Evolutionary conservation across 2,329 filamentous ascomycete genomes (phyloP), one percentile per base, ranked within the genome.

Genomic region (Aspergillus eucalypticola): DNA sequence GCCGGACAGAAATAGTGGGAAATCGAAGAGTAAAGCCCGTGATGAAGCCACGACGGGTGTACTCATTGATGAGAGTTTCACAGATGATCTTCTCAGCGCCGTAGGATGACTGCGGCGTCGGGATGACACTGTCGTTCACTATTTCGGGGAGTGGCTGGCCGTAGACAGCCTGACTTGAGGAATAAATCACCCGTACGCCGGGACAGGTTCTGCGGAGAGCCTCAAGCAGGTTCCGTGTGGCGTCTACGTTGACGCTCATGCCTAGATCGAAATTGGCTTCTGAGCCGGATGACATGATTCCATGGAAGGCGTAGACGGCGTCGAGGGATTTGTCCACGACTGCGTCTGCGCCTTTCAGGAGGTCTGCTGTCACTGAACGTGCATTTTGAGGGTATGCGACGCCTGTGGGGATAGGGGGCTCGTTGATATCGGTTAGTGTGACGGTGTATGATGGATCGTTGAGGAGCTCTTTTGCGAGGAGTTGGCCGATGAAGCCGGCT

Each of bases 231-330:
- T 76, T 74, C 23, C 84, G 80, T 11, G 86, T 84, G 42, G 83
- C 84, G 64, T 88, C 83, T 52, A 88, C 79, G 71, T 89, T 88
- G 54, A 88, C 85, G 42, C 76, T 78, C 62, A 87, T 78, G 2
- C 84, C 85, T 1, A 87, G 76, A 54, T 85, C 83, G 63, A 84
- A 85, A 73, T 88, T 81, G 44, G 83, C 83, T 73, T 88, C 86
- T 15, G 85, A 83, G 5, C 85, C 85, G 11, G 83, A 82, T 0
- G 86, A 88, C 86, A 89, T 88, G 78, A 88, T 87, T 63, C 86
- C 86, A 73, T 89, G 86, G 71, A 89, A 84, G 66, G 87, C 78
- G 74, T 86, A 88, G 60, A 84, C 79, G 50, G 83, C 82, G 60
- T 82, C 77, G 3, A 86, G 75, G 1, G 81, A 79, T 25, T 76